A percentile compares a stretch with the other conserved stretches of the same genome.
phyloP scores from a whole-genome alignment of 2,329 filamentous ascomycete species.

The Botrytis hyacinthi region DNA sequence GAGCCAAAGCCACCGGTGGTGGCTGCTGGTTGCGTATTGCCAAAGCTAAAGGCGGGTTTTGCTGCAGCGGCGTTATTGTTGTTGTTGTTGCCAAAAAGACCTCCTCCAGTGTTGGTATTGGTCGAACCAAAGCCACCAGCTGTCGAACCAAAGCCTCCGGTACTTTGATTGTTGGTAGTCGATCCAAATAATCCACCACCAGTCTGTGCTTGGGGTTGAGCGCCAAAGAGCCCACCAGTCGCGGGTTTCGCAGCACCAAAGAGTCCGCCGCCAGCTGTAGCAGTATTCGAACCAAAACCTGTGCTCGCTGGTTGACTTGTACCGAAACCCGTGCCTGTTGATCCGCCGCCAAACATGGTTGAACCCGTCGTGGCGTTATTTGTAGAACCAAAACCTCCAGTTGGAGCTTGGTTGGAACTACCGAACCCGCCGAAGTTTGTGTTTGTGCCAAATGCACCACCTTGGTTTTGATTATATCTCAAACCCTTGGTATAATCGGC shows the following conservation, averaged over 20 bases:
- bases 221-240: constrained; percentile 45
- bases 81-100: constrained; percentile 36
- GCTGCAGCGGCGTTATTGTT: constrained; percentile 41
- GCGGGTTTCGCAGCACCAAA: constrained; percentile 43
- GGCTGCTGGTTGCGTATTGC: constrained; percentile 26
- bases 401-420: constrained; percentile 28
- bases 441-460: constrained; percentile 67
- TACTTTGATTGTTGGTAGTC: constrained; percentile 32
- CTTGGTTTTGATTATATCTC: constrained; percentile 78
- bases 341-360: constrained; percentile 43
- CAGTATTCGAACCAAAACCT: constrained; percentile 49
- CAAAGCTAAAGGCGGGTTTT: constrained; percentile 41
- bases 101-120: constrained; percentile 34
- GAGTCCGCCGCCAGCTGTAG: constrained; percentile 39
- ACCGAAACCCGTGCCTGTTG: constrained; percentile 47
- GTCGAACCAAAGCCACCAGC: constrained; percentile 35
- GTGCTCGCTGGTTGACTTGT: constrained; percentile 43
- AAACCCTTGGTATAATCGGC: constrained; percentile 88
- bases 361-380: constrained; percentile 37
- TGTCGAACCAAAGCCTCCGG: constrained; percentile 42
- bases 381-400: constrained; percentile 32
- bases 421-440: constrained; percentile 42
- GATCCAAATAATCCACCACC: constrained; percentile 31
- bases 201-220: constrained; percentile 33
- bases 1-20: constrained; percentile 34